phyloP scores from a whole-genome alignment of 23 red algal genomes.

The Cyanidiococcus yangmingshanensis region DNA sequence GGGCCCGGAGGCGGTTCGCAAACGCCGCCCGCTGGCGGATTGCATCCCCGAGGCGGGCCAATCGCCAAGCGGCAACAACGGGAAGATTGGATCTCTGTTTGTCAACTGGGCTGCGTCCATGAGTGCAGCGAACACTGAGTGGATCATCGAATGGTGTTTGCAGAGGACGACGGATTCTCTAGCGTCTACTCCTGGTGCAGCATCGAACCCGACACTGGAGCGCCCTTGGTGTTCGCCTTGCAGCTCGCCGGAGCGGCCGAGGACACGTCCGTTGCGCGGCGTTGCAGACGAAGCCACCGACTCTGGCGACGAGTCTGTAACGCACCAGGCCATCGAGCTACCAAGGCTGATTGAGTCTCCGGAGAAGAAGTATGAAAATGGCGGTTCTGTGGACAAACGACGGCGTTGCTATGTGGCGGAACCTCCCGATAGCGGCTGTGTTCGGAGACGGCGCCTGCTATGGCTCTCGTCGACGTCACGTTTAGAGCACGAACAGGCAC shows the following conservation, averaged over 20 bases:
- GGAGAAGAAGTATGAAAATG: neutral
- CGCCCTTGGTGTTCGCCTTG: neutral
- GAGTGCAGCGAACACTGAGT: neutral
- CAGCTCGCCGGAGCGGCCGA: neutral
- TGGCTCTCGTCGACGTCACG: neutral
- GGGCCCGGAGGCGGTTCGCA: too few species aligned
- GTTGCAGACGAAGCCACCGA: neutral
- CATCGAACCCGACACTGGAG: neutral
- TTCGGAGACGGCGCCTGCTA: neutral
- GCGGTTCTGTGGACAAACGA: neutral
- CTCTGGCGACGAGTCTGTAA: neutral
- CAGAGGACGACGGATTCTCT: neutral
- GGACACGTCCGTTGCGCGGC: neutral
- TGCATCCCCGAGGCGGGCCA: too few species aligned
- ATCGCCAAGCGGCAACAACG: too few species aligned
- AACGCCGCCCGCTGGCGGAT: too few species aligned
- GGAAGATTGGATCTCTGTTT: too few species aligned
- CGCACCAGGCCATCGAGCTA: neutral
- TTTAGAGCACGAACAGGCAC: neutral
- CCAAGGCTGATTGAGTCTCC: conserved; percentile 1
- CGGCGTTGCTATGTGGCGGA: neutral
- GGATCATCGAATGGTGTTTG: conserved; percentile 2
- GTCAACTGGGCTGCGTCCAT: too few species aligned
- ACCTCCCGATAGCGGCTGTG: neutral
- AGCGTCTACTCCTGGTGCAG: neutral